Conservation (phyloP, 164 flowering plant genomes). For the Saururus chinensis region DNA sequence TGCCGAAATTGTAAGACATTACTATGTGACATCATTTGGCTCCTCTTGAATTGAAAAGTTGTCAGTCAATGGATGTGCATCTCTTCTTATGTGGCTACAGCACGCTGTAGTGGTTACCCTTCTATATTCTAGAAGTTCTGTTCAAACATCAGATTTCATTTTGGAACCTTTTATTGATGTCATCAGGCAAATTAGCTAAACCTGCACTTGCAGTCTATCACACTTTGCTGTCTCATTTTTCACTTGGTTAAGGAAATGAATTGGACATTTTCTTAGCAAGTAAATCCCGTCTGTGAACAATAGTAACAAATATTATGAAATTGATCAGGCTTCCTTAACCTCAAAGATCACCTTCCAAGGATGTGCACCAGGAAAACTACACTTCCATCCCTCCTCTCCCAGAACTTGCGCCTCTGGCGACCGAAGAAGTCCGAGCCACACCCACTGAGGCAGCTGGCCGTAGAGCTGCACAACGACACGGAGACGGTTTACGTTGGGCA, state of each 20-base stretch:
- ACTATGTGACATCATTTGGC: background rate
- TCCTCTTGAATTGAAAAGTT: background rate
- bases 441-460: conserved; percentile 25
- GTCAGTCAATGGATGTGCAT: background rate
- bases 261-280: too few relatives aligned
- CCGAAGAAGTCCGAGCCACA: conserved; percentile 24
- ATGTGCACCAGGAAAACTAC: conserved; percentile 16
- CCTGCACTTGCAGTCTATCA: too few relatives aligned
- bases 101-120: background rate
- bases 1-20: too few relatives aligned
- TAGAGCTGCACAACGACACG: conserved; percentile 43
- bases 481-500: conserved; percentile 82
- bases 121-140: background rate
- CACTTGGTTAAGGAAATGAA: background rate
- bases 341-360: conserved; percentile 31
- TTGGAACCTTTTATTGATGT: too few relatives aligned
- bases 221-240: too few relatives aligned
- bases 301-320: background rate
- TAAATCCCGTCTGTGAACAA: background rate
- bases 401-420: conserved; percentile 22
- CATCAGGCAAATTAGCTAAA: too few relatives aligned
- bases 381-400: conserved; percentile 20
- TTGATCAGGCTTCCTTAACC: conserved; percentile 51
- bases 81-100: background rate
- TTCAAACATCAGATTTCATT: background rate